These are phyloP conservation scores for Saccharomycopsis amapae DNA, from an alignment of 805 yeast species.

Conservation along the genomic window DNA sequence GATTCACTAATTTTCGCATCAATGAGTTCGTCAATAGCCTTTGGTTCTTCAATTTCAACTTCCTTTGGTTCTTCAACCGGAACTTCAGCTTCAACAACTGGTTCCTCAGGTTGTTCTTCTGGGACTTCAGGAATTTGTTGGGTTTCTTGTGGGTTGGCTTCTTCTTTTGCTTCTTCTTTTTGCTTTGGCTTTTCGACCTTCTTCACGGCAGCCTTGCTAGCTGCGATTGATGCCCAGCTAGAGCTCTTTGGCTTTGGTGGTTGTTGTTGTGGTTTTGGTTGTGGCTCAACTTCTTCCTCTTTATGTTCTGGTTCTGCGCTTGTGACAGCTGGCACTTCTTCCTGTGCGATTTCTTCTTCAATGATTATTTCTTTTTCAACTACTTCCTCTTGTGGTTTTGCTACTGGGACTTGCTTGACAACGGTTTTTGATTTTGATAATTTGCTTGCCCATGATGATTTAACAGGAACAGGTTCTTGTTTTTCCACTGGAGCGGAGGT, in stretches of 20 bases:
- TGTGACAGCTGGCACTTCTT: constrained; percentile 12
- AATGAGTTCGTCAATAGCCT: not conserved
- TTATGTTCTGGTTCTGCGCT: constrained; percentile 23
- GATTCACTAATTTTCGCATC: not conserved
- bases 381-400: constrained; percentile 21
- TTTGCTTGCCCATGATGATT: constrained; percentile 34
- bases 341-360: no score
- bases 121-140: constrained; percentile 3
- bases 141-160: constrained; percentile 7
- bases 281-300: constrained; percentile 17
- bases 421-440: constrained; percentile 24
- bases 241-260: constrained; percentile 33
- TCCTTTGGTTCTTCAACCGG: constrained; percentile 10
- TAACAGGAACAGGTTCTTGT: constrained; percentile 20
- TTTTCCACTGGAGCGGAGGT: constrained; percentile 11
- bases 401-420: not conserved
- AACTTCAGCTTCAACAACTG: no score
- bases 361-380: no score
- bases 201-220: constrained; percentile 36
- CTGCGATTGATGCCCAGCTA: constrained; percentile 61
- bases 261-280: constrained; percentile 14
- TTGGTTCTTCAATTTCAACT: constrained; percentile 4
- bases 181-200: constrained; percentile 10
- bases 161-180: constrained; percentile 16
- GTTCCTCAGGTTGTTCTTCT: constrained; percentile 13